Evolutionary conservation across 148 eudicot genomes (phyloP).

Genomic region (Rhododendron griersonianum): DNA sequence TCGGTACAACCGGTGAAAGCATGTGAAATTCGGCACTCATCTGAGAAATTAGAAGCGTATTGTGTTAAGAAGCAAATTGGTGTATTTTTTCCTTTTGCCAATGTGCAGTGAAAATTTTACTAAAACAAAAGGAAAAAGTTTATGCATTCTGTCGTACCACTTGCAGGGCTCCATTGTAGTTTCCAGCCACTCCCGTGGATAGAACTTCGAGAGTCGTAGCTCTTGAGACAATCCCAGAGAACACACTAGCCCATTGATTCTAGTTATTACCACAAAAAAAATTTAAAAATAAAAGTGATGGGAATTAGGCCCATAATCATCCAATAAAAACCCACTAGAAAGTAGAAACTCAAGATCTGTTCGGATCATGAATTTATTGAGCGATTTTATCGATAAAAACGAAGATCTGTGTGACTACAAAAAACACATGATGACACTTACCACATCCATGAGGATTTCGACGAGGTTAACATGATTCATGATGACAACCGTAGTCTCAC

Average conservation of each 20-base stretch:
- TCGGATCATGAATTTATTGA: neutral
- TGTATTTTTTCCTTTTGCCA: too few relatives aligned
- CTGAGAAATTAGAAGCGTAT: conserved; percentile 17
- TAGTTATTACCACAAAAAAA: neutral
- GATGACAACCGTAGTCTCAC: conserved; percentile 29
- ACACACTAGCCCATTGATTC: conserved; percentile 42
- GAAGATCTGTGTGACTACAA: neutral
- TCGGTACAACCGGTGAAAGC: conserved; percentile 75
- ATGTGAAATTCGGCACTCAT: conserved; percentile 80
- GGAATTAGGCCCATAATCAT: neutral
- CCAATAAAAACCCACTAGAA: neutral
- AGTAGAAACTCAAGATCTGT: neutral
- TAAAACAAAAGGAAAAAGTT: neutral
- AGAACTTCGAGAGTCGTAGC: conserved; percentile 32
- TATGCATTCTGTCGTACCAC: conserved; percentile 25
- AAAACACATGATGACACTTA: conserved; percentile 2
- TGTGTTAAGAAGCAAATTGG: neutral
- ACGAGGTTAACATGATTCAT: conserved; percentile 36
- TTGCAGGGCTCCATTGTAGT: conserved; percentile 41
- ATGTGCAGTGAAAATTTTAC: too few relatives aligned
- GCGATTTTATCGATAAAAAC: neutral
- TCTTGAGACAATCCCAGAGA: conserved; percentile 42
- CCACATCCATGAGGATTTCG: conserved; percentile 57
- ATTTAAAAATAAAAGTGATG: neutral
- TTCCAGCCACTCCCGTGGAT: conserved; percentile 44